phyloP scores from a whole-genome alignment of 108 stramenopile species.

The Cyclotella baltica region DNA sequence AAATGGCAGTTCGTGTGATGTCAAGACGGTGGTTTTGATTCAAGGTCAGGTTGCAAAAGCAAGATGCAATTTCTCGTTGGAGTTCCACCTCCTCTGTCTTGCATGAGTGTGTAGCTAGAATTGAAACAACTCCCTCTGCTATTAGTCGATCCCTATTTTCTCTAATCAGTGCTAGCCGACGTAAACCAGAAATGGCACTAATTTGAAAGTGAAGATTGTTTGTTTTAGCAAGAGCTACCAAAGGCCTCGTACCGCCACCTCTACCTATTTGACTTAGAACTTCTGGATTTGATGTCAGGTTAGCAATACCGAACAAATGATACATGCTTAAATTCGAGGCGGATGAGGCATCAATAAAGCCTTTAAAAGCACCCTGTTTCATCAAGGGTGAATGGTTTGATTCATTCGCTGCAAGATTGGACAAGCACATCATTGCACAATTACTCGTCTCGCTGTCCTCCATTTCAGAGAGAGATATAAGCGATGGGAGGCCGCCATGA shows the following conservation, averaged over 20 bases:
- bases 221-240: slow-evolving; percentile 61
- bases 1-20: slow-evolving; percentile 61
- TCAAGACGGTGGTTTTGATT: slow-evolving; percentile 58
- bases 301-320: slow-evolving; percentile 74
- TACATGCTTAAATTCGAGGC: slow-evolving; percentile 46
- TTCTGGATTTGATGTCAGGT: slow-evolving; percentile 70
- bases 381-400: slow-evolving; percentile 53
- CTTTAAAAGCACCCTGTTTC: slow-evolving; percentile 56
- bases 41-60: slow-evolving; percentile 74
- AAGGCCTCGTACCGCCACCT: slow-evolving; percentile 57
- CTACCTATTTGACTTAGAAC: slow-evolving; percentile 63
- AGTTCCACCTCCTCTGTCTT: slow-evolving; percentile 61
- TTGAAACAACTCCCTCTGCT: slow-evolving; percentile 49
- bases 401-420: slow-evolving; percentile 78
- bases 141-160: slow-evolving; percentile 66
- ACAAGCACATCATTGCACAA: slow-evolving; percentile 71
- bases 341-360: slow-evolving; percentile 46
- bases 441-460: slow-evolving; percentile 32
- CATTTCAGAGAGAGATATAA: slow-evolving; percentile 44
- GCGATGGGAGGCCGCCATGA: slow-evolving; percentile 68
- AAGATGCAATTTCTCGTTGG: slow-evolving; percentile 80
- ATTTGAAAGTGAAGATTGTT: slow-evolving; percentile 64
- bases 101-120: slow-evolving; percentile 52
- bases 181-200: slow-evolving; percentile 70
- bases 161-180: slow-evolving; percentile 63